Base-by-base conservation (phyloP, 208 protist genomes). In the Phytomonas sp. region DNA sequence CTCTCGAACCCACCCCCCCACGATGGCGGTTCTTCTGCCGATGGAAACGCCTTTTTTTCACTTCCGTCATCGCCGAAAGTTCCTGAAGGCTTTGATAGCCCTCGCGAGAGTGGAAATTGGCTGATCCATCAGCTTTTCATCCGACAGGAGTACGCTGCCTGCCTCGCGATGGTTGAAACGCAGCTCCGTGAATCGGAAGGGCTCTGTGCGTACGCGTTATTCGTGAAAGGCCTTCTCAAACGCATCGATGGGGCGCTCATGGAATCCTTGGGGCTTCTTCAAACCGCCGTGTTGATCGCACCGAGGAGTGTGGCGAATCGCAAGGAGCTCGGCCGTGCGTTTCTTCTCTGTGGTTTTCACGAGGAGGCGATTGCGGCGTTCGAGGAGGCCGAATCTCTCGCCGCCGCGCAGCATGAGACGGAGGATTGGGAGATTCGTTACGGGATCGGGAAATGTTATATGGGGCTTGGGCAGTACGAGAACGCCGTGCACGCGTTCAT, bases 241-340 rank as follows among this genome's bases (percentile, higher is more conserved):
- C 74, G 97, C 7, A 78, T 91, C 26, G 85, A 95, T 20, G 98
- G 98, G 15, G 72, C 93, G 29, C 85, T 99, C n/a, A 80, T 83
- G n/a, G 96, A 98, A 75, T 97, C 95, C 13, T 76, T 99, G 23
- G 73, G 83, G 60, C 91, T 98, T 23, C 96, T 99, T 73, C 91
- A 98, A 71, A 79, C 83, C 0, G 95, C 92, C 6, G 85, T 90
- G 40, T 70, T 91, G 29, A 77, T 99, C 33, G 97, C 93, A 71
- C 94, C 97, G 0, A 76, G 92, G 73, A 98, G 92, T 74, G 73
- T 86, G 29, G 64, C 62, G 2, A 97, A 88, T 71, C 83, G 93
- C 29, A 98, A 98, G 71, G 97, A 99, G 77, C 80, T 98, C 3
- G 96, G 83, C 1, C 88, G 94, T 15, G 85, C 91, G 2, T 78